Base-by-base conservation (phyloP, 1,284 basidiomycete genomes). In the Trametes polyzona region DNA sequence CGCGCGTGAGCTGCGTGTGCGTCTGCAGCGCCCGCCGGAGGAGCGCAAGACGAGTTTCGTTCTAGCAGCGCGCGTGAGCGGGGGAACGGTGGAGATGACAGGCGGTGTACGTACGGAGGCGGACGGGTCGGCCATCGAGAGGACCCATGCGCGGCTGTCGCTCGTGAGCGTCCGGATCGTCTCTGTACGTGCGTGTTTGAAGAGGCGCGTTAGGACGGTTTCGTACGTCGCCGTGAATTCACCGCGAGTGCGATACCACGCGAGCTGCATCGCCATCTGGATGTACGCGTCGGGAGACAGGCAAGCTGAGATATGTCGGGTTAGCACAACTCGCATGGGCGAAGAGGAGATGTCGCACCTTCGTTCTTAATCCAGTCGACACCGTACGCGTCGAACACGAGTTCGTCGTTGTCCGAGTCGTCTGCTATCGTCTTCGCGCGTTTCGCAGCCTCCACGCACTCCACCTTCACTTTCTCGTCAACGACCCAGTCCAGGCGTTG, bases 191-290 rank as follows among this genome's bases (percentile, higher is more conserved):
- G 95, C 96, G 67, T 91, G 88, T 63, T 90, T 80, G 78, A 96
- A 97, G 66, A 92, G 80, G n/a, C 95, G 83, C 1, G 96, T 98
- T 26, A 95, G 83, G 0, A 91, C 93, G 0, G 96, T 98, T 77
- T 99, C 96, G 73, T 99, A 98, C 5, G 94, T 96, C 3, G 96
- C 93, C 1, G 92, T 92, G 67, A 93, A 90, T 62, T 80, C 76
- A 12, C 87, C 87, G 57, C 89, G 90, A 35, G 87, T 86, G 65
- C 83, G 84, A 75, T 90, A 93, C 85, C 92, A 98, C 6, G 96
- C 96, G 10, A 98, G 83, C 73, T 98, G 96, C 23, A 98, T 80
- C 1, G 88, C 94, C 84, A 96, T 91, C 74, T 98, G 96, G 52
- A 98, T 83, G 73, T 87, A 98, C 0, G 92, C 93, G 70, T 99